Percentiles rank a stretch among this genome's conserved stretches.
Evolutionary conservation across 371 early-diverging fungal genomes (phyloP).

Genomic region (Syncephalastrum contaminatum): DNA sequence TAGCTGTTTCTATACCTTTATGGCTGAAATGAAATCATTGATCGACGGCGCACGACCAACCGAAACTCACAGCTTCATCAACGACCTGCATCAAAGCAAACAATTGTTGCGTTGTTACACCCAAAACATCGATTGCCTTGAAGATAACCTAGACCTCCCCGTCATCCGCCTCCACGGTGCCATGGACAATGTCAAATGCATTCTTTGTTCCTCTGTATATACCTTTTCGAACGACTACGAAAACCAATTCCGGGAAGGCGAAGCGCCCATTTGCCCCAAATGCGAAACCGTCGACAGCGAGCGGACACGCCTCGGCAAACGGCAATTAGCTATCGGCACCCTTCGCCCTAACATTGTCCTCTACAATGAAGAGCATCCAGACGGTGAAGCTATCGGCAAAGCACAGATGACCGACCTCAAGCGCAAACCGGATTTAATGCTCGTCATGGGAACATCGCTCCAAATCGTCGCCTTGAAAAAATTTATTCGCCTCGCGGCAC

Average conservation of each 20-base stretch:
- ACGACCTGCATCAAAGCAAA: slow-evolving; percentile 66
- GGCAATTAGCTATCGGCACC: slow-evolving; percentile 76
- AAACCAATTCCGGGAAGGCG: slow-evolving; percentile 64
- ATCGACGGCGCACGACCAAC: slow-evolving; percentile 78
- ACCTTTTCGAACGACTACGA: slow-evolving; percentile 57
- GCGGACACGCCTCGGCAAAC: slow-evolving; percentile 71
- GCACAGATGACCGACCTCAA: slow-evolving; percentile 65
- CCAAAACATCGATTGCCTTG: slow-evolving; percentile 98
- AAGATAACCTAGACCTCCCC: slow-evolving; percentile 62
- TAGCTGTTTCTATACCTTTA: slow-evolving; percentile 89
- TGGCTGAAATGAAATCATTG: slow-evolving; percentile 85
- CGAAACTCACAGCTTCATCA: slow-evolving; percentile 87
- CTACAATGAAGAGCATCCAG: slow-evolving; percentile 95
- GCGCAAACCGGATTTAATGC: slow-evolving; percentile 81
- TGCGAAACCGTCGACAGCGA: slow-evolving; percentile 62
- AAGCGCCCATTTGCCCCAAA: slow-evolving; percentile 75
- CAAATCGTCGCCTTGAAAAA: slow-evolving; percentile 92
- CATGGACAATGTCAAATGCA: slow-evolving; percentile 83
- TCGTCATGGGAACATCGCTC: slow-evolving; percentile 98
- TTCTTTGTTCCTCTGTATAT: slow-evolving; percentile 67
- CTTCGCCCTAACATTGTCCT: slow-evolving; percentile 96
- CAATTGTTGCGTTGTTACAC: slow-evolving; percentile 90
- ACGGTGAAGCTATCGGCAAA: slow-evolving; percentile 83
- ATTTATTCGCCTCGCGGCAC: slow-evolving; percentile 88
- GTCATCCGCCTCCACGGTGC: slow-evolving; percentile 95